Base-by-base conservation (phyloP, 305 asterid species). In the Fraxinus velutina region DNA sequence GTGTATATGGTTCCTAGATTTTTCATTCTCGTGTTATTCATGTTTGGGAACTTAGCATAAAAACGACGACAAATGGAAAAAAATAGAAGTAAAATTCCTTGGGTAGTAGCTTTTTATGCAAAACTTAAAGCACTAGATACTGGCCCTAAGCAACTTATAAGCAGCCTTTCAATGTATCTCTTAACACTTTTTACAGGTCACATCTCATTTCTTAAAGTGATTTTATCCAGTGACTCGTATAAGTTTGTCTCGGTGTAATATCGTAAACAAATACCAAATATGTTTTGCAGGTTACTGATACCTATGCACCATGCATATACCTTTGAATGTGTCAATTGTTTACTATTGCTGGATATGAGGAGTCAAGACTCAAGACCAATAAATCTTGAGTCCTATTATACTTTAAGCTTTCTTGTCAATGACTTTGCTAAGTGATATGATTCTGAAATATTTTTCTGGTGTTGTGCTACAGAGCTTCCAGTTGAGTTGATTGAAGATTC, bases 401-500 rank as follows among this genome's bases (percentile, higher is more conserved):
- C 21, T 68, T 68, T 21, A 29, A 68, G 19, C 1, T 29, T 68
- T 24, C 39, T 68, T 29, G 9, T 68, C 37, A 27, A 12, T 2
- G 3, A 68, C 17, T 27, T 24, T 1, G 37, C 74, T 13, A 27
- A 42, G 15, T 52, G 76, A 52, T 78, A 36, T 47, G 78, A 27
- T 74, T 24, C 79, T 9, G 36, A 64, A 12, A n/a, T 75, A 62
- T 82, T 17, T 72, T 87, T 32, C 19, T 32, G 19, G 70, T 80
- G 76, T 77, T n/a, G 78, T 78, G 73, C 68, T 57, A 39, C 88
- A 94, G 99, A 89, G 80, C 84, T 87, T 87, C 94, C 98, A 5
- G 5, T 87, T 76, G 97, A 92, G 86, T 82, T 92, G 85, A 80
- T 72, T 70, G 98, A 93, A 86, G 98, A 93, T 76, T 91, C 97